These are phyloP conservation scores for Globisporangium nagaii DNA, from an alignment of 352 stramenopile genomes.

Conservation along the genomic window DNA sequence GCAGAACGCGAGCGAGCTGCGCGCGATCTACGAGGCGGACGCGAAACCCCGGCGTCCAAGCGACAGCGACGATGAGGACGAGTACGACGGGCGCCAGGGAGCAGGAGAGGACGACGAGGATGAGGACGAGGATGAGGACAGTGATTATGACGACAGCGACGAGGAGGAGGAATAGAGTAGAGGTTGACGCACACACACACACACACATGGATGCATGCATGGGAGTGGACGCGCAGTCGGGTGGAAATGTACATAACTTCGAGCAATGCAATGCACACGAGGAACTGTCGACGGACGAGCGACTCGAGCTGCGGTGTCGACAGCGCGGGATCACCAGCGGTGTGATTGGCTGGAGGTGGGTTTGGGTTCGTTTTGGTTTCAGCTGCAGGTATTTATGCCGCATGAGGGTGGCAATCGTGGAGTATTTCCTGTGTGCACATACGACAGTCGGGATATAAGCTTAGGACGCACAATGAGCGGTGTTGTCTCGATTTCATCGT, in stretches of 20 bases:
- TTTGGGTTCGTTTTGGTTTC: too few relatives aligned
- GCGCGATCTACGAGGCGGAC: constrained; percentile 47
- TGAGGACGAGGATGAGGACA: not conserved
- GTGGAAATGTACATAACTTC: too few relatives aligned
- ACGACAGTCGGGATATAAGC: too few relatives aligned
- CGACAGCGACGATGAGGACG: constrained; percentile 23
- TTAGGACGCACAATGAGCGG: too few relatives aligned
- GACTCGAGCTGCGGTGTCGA: not conserved
- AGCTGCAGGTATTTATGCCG: not conserved
- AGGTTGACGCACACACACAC: not conserved
- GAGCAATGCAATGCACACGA: too few relatives aligned
- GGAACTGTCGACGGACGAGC: too few relatives aligned
- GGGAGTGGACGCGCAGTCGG: too few relatives aligned
- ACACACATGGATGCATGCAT: too few relatives aligned
- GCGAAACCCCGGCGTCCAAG: constrained; percentile 27
- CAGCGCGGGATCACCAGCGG: not conserved
- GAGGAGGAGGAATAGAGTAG: not conserved
- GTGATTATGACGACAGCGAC: not conserved
- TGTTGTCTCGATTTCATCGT: too few relatives aligned
- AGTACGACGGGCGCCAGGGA: constrained; percentile 20
- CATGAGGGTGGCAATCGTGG: too few relatives aligned
- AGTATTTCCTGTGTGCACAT: too few relatives aligned
- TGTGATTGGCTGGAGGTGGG: too few relatives aligned
- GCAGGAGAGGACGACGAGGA: not conserved
- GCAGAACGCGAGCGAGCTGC: constrained; percentile 49